A percentile compares a stretch with the other conserved stretches of the same genome.
Conservation (phyloP, 805 yeast genomes). For the Yarrowia keelungensis region DNA sequence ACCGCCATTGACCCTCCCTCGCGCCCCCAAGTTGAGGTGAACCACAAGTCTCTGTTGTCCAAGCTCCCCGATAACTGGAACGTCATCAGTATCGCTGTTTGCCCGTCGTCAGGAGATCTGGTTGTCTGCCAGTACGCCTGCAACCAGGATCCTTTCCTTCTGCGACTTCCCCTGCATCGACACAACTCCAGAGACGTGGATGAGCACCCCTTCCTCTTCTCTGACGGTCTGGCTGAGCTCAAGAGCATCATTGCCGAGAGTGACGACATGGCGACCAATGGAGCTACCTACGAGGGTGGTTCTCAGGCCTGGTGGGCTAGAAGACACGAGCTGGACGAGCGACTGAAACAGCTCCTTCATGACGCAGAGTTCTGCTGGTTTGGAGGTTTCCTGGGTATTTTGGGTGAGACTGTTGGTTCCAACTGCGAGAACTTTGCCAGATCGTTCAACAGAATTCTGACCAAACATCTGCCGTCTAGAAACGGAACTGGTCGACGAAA, state of each 20-base stretch:
- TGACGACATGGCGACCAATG: constrained; percentile 63
- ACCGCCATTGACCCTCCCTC: neutral
- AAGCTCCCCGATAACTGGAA: constrained; percentile 59
- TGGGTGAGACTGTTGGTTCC: constrained; percentile 32
- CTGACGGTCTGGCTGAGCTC: constrained; percentile 57
- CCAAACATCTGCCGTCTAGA: constrained; percentile 60
- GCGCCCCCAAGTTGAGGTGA: neutral
- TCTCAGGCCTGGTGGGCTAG: constrained; percentile 80
- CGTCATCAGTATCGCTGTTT: constrained; percentile 66
- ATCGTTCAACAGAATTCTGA: constrained; percentile 53
- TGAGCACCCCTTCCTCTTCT: constrained; percentile 54
- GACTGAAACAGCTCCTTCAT: constrained; percentile 60
- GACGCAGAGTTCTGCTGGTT: constrained; percentile 72
- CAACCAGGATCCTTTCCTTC: constrained; percentile 54
- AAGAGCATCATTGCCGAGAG: constrained; percentile 64
- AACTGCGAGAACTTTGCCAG: constrained; percentile 50
- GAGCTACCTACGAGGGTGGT: constrained; percentile 64
- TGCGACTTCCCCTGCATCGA: constrained; percentile 68
- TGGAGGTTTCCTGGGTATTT: constrained; percentile 73
- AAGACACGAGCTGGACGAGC: constrained; percentile 66
- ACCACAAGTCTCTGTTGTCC: neutral
- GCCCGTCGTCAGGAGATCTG: constrained; percentile 64
- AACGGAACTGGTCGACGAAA: constrained; percentile 42
- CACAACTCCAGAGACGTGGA: constrained; percentile 56
- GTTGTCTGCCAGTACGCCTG: constrained; percentile 57